Conservation (phyloP, 441 rosid genomes). For the Adansonia rubrostipa region DNA sequence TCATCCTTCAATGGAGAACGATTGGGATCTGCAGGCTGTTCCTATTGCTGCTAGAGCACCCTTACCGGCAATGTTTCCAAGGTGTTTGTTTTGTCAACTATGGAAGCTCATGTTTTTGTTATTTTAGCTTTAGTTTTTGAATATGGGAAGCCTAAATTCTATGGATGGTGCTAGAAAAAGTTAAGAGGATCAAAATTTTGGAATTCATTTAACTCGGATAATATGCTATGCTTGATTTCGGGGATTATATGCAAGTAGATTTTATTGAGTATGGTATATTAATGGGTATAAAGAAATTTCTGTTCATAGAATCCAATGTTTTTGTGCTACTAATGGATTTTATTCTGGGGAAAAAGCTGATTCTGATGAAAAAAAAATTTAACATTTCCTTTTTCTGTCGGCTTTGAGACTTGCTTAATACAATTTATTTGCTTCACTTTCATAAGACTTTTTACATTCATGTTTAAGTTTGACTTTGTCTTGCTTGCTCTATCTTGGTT, state of each 20-base stretch:
- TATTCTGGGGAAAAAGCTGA: conserved; percentile 19
- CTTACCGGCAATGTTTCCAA: conserved; percentile 56
- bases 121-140: background rate
- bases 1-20: conserved; percentile 84
- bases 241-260: background rate
- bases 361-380: conserved; percentile 12
- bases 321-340: background rate
- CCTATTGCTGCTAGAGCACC: conserved; percentile 74
- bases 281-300: too few relatives aligned
- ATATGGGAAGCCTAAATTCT: conserved; percentile 3
- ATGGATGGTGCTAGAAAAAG: conserved; percentile 8
- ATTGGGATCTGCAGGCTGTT: conserved; percentile 92
- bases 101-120: background rate
- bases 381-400: background rate
- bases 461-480: conserved; percentile 10
- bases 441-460: background rate
- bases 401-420: background rate
- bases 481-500: background rate
- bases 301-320: too few relatives aligned
- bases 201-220: conserved; percentile 8
- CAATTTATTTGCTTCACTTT: background rate
- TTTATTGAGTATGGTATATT: background rate
- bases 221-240: background rate
- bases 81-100: conserved; percentile 44
- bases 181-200: background rate